phyloP scores from a whole-genome alignment of 768 basidiomycete genomes.

The Lyophyllum atratum region DNA sequence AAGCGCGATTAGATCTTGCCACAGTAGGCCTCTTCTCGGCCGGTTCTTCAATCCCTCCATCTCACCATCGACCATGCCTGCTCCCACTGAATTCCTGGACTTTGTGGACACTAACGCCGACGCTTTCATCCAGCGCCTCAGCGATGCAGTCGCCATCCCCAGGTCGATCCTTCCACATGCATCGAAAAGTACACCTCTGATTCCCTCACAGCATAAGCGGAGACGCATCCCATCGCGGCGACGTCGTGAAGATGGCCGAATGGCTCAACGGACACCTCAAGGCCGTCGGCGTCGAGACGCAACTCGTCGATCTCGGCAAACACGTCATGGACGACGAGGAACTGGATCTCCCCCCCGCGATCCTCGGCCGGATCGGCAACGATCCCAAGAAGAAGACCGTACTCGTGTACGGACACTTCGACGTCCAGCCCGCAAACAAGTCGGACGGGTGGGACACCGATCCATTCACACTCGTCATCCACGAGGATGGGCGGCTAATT shows the following conservation, averaged over 20 bases:
- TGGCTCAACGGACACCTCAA: conserved; percentile 79
- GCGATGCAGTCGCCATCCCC: conserved; percentile 83
- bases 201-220: conserved; percentile 57
- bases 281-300: conserved; percentile 76
- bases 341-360: conserved; percentile 76
- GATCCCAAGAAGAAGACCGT: conserved; percentile 93
- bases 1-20: background rate
- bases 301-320: conserved; percentile 73
- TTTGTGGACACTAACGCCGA: conserved; percentile 71
- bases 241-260: conserved; percentile 84
- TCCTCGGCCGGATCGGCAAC: conserved; percentile 79
- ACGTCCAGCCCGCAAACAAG: conserved; percentile 78
- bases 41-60: background rate
- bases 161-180: conserved; percentile 40
- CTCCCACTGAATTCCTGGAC: conserved; percentile 47
- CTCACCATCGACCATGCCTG: conserved; percentile 41
- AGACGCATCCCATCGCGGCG: conserved; percentile 67
- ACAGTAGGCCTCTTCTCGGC: background rate
- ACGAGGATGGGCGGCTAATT: conserved; percentile 59
- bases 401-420: conserved; percentile 92
- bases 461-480: conserved; percentile 71
- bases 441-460: conserved; percentile 88
- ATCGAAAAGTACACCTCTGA: background rate
- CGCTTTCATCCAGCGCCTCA: conserved; percentile 75
- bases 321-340: conserved; percentile 69